Evolutionary conservation across 169 alveolate species (phyloP), one percentile per base, ranked within the genome.

Genomic region (Eimeria necatrix): DNA sequence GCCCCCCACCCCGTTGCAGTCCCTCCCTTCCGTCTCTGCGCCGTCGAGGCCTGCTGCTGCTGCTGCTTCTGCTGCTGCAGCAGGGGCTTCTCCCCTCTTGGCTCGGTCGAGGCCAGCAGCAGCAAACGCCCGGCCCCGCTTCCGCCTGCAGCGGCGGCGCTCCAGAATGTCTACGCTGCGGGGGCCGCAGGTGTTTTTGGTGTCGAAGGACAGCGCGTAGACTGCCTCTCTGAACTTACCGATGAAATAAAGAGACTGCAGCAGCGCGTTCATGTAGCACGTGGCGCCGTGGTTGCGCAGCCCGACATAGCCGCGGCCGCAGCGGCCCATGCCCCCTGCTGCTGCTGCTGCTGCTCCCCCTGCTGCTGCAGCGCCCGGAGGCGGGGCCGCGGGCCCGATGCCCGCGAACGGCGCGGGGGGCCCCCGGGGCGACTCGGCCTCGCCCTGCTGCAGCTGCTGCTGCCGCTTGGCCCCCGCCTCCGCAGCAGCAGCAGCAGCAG

Each of bases 221-320:
- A 98, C 99, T 16, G 98, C 98, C 85, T 99, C 98, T 89, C 99
- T 97, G 95, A 99, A 99, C 64, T 99, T 97, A 20, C 99, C 99
- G 48, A 99, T 98, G 98, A 99, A 99, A 95, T 97, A 99, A 9
- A 99, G 97, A 88, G 99, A 98, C 96, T 99, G 99, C 74, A 99
- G 97, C 53, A 99, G 97, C 53, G 99, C 99, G 96, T 99, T 99
- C 99, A 99, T 99, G 96, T 99, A 99, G 97, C 99, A 99, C 16
- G 99, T 99, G 81, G 99, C 99, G 12, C 99, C 99, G 73, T 98
- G 98, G 95, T 99, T 99, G 87, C 98, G 98, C 68, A 99, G 88
- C 4, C 99, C 99, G 24, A 99, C 99, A 95, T 96, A 98, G 2
- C 99, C 99, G 18, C 99, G 95, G 93, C 52, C 98, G 97, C 52